Conservation (phyloP, 2,329 filamentous ascomycete genomes). For the Furcasterigmium sp. region DNA sequence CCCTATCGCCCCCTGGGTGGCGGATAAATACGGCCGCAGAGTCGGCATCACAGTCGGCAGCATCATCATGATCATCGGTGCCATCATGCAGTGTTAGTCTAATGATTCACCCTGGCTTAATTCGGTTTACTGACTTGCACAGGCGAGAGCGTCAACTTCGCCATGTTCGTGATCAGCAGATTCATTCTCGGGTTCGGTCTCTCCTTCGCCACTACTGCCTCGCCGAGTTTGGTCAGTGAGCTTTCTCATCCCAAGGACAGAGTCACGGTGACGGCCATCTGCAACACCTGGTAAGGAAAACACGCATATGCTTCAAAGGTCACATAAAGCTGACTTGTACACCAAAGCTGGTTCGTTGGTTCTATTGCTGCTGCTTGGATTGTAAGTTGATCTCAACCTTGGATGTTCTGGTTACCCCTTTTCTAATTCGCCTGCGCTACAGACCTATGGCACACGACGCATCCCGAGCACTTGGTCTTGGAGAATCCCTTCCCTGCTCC, state of each 20-base stretch:
- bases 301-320: neutral
- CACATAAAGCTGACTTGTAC: neutral
- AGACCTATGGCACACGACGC: constrained; percentile 34
- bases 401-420: too few species aligned
- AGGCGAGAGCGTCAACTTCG: constrained; percentile 20
- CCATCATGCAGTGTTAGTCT: constrained; percentile 20
- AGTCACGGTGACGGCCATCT: constrained; percentile 44
- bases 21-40: constrained; percentile 22
- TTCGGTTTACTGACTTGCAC: neutral
- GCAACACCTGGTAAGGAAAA: constrained; percentile 31
- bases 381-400: too few species aligned
- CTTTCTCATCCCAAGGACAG: constrained; percentile 49
- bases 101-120: neutral
- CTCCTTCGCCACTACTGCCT: constrained; percentile 44
- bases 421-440: too few species aligned
- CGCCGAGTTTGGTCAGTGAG: constrained; percentile 45
- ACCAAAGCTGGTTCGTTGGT: constrained; percentile 39
- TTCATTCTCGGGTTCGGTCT: constrained; percentile 50
- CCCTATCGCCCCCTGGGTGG: constrained; percentile 22
- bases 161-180: constrained; percentile 47
- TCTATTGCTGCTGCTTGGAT: constrained; percentile 36
- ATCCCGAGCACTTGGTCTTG: constrained; percentile 32
- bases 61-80: constrained; percentile 24
- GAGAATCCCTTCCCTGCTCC: constrained; percentile 24
- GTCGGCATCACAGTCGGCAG: constrained; percentile 23